Base-by-base conservation (phyloP, 257 asterid genomes). In the Marsdenia floribunda region DNA sequence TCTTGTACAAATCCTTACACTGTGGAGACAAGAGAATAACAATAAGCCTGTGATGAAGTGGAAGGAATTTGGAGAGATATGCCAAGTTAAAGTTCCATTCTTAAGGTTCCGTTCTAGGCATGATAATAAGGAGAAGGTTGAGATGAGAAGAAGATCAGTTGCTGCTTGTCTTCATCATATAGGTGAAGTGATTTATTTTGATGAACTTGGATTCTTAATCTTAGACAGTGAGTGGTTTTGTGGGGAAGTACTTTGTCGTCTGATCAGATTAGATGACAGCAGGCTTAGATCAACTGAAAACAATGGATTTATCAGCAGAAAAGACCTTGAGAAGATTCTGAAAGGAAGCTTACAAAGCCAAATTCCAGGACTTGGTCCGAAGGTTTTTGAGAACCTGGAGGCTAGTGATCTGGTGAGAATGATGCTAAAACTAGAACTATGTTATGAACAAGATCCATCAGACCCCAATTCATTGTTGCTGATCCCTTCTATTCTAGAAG, bases 381-480 rank as follows among this genome's bases (percentile, higher is more conserved):
- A 83, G 77, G 87, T 85, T 78, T 72, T 85, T 37, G 89, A 90
- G 73, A 87, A 87, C 74, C 75, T 93, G 47, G 91, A 86, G 60
- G 87, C 90, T 29, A 54, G 58, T 63, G 92, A 86, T 73, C 85
- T 93, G 21, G 87, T 89, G 60, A 87, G 81, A 70, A 79, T 93
- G 92, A 93, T 91, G 97, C 86, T 91, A 78, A 93, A 91, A 79
- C 83, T 93, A 49, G 97, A 90, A 78, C 88, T 91, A 22, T 93
- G 97, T 77, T 93, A 87, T 63, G 91, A 91, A 79, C 93, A 87
- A 76, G 90, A 89, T 83, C 88, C 89, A 16, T 77, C 89, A 7
- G 80, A 89, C 52, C 85, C 86, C 37, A 76, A 84, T 78, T 88
- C 98, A 35, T 79, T 86, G 42, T 68, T 89, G 11, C 76, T 91